These are phyloP conservation scores for Coniochaeta hoffmannii DNA, from an alignment of 2,329 filamentous ascomycete genomes.

Conservation along the genomic window DNA sequence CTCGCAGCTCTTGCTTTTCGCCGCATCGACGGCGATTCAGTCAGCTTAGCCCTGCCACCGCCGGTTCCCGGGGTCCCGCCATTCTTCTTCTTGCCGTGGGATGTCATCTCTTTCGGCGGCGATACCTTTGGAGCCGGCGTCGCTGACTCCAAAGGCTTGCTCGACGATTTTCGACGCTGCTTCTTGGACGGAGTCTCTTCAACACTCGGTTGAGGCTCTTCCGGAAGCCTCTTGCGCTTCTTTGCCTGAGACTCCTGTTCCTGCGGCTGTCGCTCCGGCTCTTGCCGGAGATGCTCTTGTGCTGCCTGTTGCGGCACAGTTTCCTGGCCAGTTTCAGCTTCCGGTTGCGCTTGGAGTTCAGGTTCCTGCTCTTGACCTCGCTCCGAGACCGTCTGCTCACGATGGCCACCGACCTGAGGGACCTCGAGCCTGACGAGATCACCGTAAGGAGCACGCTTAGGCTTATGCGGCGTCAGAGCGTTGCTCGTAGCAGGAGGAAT, in stretches of 20 bases:
- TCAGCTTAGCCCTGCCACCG: background rate
- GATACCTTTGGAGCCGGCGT: background rate
- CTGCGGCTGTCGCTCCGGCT: too few species aligned
- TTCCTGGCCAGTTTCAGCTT: too few species aligned
- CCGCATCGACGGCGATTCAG: conserved; percentile 14
- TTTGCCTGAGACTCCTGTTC: background rate
- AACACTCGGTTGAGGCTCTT: background rate
- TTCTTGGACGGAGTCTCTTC: conserved; percentile 6
- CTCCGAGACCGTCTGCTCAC: conserved; percentile 3
- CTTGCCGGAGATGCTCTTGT: too few species aligned
- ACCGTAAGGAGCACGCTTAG: conserved; percentile 41
- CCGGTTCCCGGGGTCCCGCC: conserved; percentile 5
- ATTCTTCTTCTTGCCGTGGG: conserved; percentile 14
- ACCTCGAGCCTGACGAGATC: conserved; percentile 36
- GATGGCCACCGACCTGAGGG: conserved; percentile 13
- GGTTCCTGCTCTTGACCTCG: background rate
- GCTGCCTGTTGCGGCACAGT: too few species aligned
- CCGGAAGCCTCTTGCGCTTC: conserved; percentile 3
- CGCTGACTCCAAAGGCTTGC: background rate
- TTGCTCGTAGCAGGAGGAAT: conserved; percentile 37
- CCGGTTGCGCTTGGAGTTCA: background rate
- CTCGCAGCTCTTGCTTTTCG: conserved; percentile 11
- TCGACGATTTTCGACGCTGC: background rate
- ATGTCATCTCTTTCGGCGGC: background rate
- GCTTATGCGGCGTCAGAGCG: conserved; percentile 33